Base-by-base conservation (phyloP, 768 basidiomycete species). In the Hemileccinum rubropunctum region DNA sequence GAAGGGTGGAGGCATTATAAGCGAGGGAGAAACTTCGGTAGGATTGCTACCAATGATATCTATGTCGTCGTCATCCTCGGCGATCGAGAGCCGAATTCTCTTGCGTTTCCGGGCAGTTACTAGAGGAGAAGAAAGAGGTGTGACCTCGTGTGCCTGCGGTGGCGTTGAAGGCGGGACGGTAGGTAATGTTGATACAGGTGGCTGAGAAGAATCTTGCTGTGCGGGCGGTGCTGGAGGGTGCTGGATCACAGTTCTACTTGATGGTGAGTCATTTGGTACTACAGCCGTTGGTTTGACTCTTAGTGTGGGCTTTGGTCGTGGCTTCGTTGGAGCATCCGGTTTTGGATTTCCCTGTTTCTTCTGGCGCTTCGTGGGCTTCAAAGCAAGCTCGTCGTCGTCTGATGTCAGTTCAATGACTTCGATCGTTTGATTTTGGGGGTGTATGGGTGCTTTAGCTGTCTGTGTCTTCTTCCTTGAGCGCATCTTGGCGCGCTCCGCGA, bases 401-500 rank as follows among this genome's bases (percentile, higher is more conserved):
- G 73, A 75, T 15, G 68, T 64, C 33, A 79, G 57, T 53, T 79
- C 78, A 11, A 80, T 77, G 3, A 78, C 59, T 11, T 76, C 73
- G n/a, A 48, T 43, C 35, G 32, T 50, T 23, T 23, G 23, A 6
- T 23, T 6, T 33, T 54, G 43, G 26, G 48, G 33, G 1, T 42
- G 41, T 47, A 41, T 41, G 20, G 52, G 11, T 10, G 50, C 48
- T 37, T 65, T 66, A 3, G 54, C 26, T 18, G 55, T 21, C 38
- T 53, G 58, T 8, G 68, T 46, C 18, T 62, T 70, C 20, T 62
- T 70, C 20, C 80, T 67, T 48, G 76, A 71, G 15, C 81, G 79
- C 64, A 72, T 79, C 58, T 82, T 82, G 42, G 81, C 77, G 15
- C 81, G 73, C 36, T 83, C 81, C n/a, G 81, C 80, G 21, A 81